phyloP scores from a whole-genome alignment of 768 basidiomycete genomes.

The Auricularia cornea region DNA sequence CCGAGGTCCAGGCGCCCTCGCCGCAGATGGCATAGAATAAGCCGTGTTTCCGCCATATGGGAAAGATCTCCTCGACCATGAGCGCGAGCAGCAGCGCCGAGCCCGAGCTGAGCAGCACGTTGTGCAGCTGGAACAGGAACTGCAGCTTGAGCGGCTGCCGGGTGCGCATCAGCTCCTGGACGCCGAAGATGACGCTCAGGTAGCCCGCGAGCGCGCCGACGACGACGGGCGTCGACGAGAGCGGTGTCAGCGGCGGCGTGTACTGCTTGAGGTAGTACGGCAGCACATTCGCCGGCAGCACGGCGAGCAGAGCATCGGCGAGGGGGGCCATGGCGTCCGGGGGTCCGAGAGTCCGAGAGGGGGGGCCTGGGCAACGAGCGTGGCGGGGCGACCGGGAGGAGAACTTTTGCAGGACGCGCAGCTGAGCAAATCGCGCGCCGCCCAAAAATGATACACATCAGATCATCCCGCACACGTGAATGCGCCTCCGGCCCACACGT shows the following conservation, averaged over 20 bases:
- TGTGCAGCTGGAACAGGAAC: constrained; percentile 81
- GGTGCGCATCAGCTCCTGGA: constrained; percentile 77
- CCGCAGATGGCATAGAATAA: constrained; percentile 73
- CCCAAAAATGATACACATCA: too few species aligned
- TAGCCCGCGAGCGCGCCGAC: constrained; percentile 63
- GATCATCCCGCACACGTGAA: too few species aligned
- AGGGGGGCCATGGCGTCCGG: constrained; percentile 53
- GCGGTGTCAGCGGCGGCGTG: constrained; percentile 66
- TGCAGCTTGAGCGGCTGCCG: constrained; percentile 67
- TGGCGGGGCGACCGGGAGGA: background rate
- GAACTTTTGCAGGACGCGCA: background rate
- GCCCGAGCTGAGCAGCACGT: constrained; percentile 76
- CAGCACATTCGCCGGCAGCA: constrained; percentile 42
- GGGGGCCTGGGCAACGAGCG: background rate
- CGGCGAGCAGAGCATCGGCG: constrained; percentile 59
- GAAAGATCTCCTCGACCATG: constrained; percentile 87
- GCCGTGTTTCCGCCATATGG: constrained; percentile 64
- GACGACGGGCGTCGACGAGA: constrained; percentile 71
- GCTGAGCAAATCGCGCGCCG: background rate
- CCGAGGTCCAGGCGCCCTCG: constrained; percentile 75
- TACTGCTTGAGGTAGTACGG: constrained; percentile 45
- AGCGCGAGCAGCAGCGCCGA: constrained; percentile 78
- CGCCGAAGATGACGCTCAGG: constrained; percentile 81
- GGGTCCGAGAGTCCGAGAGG: background rate
- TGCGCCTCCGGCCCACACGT: too few species aligned